Percentiles rank a stretch among this genome's conserved stretches.
Evolutionary conservation across 2,329 filamentous ascomycete species (phyloP).

Genomic region (Bertia moriformis): DNA sequence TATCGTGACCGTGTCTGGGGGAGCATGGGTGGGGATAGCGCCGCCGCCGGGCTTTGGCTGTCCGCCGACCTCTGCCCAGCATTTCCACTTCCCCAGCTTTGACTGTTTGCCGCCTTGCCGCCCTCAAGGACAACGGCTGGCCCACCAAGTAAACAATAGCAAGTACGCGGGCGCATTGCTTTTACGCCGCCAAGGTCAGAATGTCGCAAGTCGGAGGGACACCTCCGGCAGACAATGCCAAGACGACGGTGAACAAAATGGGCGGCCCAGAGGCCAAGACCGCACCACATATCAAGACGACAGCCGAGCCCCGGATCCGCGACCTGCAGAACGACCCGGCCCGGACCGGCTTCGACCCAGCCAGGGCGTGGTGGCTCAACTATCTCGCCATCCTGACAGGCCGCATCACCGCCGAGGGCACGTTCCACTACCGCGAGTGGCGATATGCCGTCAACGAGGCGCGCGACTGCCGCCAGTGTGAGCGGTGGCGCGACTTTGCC

Average conservation of each 20-base stretch:
- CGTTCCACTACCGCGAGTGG: constrained; percentile 63
- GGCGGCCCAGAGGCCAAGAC: constrained; percentile 4
- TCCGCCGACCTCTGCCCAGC: too few relatives aligned
- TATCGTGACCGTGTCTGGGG: too few relatives aligned
- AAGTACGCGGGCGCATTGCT: too few relatives aligned
- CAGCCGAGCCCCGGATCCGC: constrained; percentile 8
- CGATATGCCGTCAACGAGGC: constrained; percentile 64
- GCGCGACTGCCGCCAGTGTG: constrained; percentile 67
- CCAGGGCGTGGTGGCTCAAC: constrained; percentile 58
- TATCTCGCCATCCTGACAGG: constrained; percentile 73
- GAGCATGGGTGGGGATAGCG: too few relatives aligned
- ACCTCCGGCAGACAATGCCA: too few relatives aligned
- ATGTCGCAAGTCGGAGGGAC: too few relatives aligned
- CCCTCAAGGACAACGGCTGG: too few relatives aligned
- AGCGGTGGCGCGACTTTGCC: constrained; percentile 69
- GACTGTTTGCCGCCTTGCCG: too few relatives aligned
- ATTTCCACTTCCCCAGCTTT: too few relatives aligned
- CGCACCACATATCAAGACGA: constrained; percentile 2
- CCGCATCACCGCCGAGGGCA: constrained; percentile 52
- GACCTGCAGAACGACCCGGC: constrained; percentile 41
- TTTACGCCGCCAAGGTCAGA: background rate
- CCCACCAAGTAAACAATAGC: too few relatives aligned
- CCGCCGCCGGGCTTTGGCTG: too few relatives aligned
- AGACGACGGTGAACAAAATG: constrained; percentile 2
- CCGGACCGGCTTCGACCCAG: constrained; percentile 48